Conservation (phyloP, 352 stramenopile genomes). For the Globisporangium middletonii region DNA sequence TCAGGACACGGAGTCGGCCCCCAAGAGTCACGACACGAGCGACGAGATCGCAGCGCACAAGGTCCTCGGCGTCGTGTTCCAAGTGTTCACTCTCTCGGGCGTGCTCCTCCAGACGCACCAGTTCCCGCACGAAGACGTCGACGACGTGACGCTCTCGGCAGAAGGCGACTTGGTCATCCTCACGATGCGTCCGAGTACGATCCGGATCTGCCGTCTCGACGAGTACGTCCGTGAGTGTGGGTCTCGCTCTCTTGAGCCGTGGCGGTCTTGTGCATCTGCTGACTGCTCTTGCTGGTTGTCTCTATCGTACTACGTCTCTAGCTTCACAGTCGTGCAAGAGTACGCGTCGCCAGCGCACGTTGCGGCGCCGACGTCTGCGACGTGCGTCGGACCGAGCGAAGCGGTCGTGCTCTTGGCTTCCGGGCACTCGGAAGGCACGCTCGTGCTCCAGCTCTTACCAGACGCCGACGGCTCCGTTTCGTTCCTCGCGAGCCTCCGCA, state of each 20-base stretch:
- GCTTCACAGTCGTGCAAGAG: conserved; percentile 70
- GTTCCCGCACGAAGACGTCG: conserved; percentile 41
- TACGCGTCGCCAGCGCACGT: conserved; percentile 30
- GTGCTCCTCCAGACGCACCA: conserved; percentile 40
- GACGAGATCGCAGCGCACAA: not conserved
- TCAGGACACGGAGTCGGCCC: not conserved
- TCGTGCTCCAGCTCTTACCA: conserved; percentile 75
- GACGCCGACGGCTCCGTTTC: conserved; percentile 77
- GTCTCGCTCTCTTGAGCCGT: not conserved
- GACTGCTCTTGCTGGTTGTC: conserved; percentile 6
- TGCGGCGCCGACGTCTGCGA: conserved; percentile 45
- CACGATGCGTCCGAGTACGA: conserved; percentile 32
- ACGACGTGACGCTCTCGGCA: conserved; percentile 43
- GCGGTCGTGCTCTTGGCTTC: conserved; percentile 67
- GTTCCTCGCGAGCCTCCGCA: conserved; percentile 62
- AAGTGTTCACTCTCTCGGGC: conserved; percentile 68
- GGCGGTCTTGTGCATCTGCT: not conserved
- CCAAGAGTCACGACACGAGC: not conserved
- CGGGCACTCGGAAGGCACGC: conserved; percentile 62
- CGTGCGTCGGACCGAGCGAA: conserved; percentile 65
- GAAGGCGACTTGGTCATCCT: conserved; percentile 75
- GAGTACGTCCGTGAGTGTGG: conserved; percentile 45
- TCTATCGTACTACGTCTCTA: conserved; percentile 13
- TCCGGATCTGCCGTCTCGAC: conserved; percentile 71
- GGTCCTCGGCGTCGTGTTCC: conserved; percentile 18